Percentiles rank a stretch among this genome's conserved stretches.
These are phyloP conservation scores for Yamadazyma dushanensis DNA, from an alignment of 1,139 yeast species.

Conservation along the genomic window DNA sequence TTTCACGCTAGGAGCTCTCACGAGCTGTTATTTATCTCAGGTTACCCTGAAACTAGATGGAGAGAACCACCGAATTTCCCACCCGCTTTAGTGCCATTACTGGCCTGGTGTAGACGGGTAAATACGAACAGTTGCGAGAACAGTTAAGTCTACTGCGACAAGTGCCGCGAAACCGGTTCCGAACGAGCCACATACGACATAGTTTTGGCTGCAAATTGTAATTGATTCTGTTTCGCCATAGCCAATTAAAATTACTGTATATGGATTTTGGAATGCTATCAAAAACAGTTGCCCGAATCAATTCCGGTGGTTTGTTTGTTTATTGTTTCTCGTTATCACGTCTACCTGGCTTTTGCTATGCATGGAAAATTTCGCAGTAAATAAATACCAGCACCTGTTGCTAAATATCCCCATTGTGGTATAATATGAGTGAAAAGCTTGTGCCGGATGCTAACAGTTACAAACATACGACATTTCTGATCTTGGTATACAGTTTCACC, in stretches of 20 bases:
- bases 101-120: slow-evolving; percentile 61
- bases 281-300: no score
- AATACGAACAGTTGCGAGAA: slow-evolving; percentile 60
- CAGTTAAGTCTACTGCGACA: slow-evolving; percentile 37
- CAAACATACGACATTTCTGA: slow-evolving; percentile 19
- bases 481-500: slow-evolving; percentile 22
- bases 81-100: slow-evolving; percentile 49
- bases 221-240: no score
- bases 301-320: no score
- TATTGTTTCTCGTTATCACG: no score
- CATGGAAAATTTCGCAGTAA: slow-evolving; percentile 5
- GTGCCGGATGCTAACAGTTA: slow-evolving; percentile 21
- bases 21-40: slow-evolving; percentile 39
- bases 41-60: slow-evolving; percentile 38
- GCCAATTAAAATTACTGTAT: neutral
- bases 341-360: no score
- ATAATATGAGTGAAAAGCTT: slow-evolving; percentile 7
- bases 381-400: slow-evolving; percentile 15
- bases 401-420: neutral
- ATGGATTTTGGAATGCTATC: neutral
- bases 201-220: neutral
- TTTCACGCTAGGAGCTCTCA: slow-evolving; percentile 71
- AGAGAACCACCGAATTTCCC: slow-evolving; percentile 84
- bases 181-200: neutral
- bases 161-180: slow-evolving; percentile 4